Evolutionary conservation across 768 basidiomycete genomes (phyloP), one percentile per base, ranked within the genome.

Genomic region (Ramaria rubella): DNA sequence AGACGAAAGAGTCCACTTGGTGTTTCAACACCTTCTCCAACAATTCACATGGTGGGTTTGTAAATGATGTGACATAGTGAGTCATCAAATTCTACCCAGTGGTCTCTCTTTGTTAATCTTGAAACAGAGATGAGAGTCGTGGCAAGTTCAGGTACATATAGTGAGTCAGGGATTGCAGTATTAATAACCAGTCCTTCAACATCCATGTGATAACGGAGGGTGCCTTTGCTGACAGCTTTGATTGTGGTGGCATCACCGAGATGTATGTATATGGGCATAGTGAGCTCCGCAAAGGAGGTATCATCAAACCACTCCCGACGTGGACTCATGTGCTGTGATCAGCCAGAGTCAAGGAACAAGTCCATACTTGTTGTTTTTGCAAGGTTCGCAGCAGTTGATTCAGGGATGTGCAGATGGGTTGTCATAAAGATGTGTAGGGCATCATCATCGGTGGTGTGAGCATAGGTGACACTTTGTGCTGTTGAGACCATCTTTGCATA

Each of bases 121-220:
- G 40, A 26, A 15, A 62, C 55, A 24, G 61, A 62, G 33, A 62
- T 30, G 29, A 62, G 60, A 24, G 61, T 61, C 21, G 55, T 40
- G 30, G 55, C 48, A 36, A 63, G 55, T 17, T 57, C 53, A 27
- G 58, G 62, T n/a, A 60, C 58, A 52, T 59, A 42, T 2, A 63
- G 21, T 30, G 42, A 40, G 52, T n/a, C 36, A 11, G 36, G 36
- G n/a, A 38, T 11, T 38, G 11, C n/a, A n/a, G 11, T n/a, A n/a
- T 38, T n/a, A 11, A 38, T n/a, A 38, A 38, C 36, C n/a, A 11
- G 36, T 11, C 36, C 36, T 11, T 38, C 36, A 11, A n/a, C 36
- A 38, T 38, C 36, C 11, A 38, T 38, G 36, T 11, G 36, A n/a
- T 11, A 38, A 11, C n/a, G 36, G 11, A 38, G 36, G 11, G 36